phyloP scores from a whole-genome alignment of 176 grass and related monocot genomes.

The Eremochloa ophiuroides region DNA sequence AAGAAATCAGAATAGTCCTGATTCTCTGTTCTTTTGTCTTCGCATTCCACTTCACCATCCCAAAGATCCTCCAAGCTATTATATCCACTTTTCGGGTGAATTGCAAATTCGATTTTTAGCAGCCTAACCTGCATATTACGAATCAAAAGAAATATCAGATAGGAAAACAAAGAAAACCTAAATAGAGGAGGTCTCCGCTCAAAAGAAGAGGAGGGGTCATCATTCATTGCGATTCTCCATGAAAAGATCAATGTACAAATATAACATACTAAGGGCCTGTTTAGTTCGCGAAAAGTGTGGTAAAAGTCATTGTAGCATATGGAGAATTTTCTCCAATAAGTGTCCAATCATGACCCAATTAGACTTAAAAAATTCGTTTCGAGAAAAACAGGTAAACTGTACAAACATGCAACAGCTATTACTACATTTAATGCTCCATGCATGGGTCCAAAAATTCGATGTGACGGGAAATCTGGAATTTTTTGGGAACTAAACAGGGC shows the following conservation, averaged over 20 bases:
- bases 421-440: too few species aligned
- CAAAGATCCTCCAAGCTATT: slow-evolving; percentile 54
- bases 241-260: neutral
- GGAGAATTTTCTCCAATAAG: too few species aligned
- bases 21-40: neutral
- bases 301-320: too few species aligned
- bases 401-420: too few species aligned
- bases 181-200: neutral
- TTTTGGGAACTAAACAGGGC: too few species aligned
- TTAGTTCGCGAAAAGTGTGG: too few species aligned
- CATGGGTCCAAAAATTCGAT: too few species aligned
- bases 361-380: too few species aligned
- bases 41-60: slow-evolving; percentile 25
- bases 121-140: slow-evolving; percentile 33
- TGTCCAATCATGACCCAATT: too few species aligned
- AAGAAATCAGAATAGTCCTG: neutral
- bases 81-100: slow-evolving; percentile 31
- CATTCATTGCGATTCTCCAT: neutral
- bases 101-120: slow-evolving; percentile 5
- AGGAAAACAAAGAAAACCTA: neutral
- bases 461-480: too few species aligned
- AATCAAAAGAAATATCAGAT: slow-evolving; percentile 16
- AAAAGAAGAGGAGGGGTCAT: neutral
- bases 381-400: too few species aligned
- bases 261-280: neutral